Base-by-base conservation (phyloP, 768 basidiomycete genomes). In the Piloderma croceum region DNA sequence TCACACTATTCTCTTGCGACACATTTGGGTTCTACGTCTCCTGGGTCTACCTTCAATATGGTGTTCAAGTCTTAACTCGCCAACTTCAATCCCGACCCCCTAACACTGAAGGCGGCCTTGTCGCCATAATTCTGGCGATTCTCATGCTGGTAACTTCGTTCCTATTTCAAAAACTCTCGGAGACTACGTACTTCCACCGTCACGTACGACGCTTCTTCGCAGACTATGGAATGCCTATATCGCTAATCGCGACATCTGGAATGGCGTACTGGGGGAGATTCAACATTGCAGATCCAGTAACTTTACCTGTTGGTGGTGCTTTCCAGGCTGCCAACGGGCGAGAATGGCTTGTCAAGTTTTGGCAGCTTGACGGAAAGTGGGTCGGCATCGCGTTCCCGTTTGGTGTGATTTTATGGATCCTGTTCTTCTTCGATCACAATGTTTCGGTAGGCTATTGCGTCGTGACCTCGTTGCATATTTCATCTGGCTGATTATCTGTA, bases 351-450 rank as follows among this genome's bases (percentile, higher is more conserved):
- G 87, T 96, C 9, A 73, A 58, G 22, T 96, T 94, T 54, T 96
- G 91, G 93, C 64, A 90, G 46, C 67, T 96, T 3, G 82, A 86
- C 15, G 81, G 74, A 0, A 89, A 88, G 62, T 96, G 90, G 86
- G 82, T 93, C 3, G 88, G 82, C 9, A 81, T 90, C 21, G 88
- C 91, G 0, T 67, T 92, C 31, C 92, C 91, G 0, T 96, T 96
- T 52, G 93, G 92, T 3, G 60, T 92, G 31, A 68, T 91, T 17
- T 68, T 98, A 5, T 96, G 88, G 79, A 75, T 94, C 18, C 64
- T 96, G 32, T 94, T 97, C 65, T 92, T 92, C 69, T 96, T 96
- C 50, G 91, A 97, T 48, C 88, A 92, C 49, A 93, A 93, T 50
- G 88, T 92, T 39, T 92, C 90, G 34, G 88, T 89, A 57, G n/a